Evolutionary conservation across 352 stramenopile genomes (phyloP), one percentile per base, ranked within the genome.

Genomic region (Elongisporangium undulatum): DNA sequence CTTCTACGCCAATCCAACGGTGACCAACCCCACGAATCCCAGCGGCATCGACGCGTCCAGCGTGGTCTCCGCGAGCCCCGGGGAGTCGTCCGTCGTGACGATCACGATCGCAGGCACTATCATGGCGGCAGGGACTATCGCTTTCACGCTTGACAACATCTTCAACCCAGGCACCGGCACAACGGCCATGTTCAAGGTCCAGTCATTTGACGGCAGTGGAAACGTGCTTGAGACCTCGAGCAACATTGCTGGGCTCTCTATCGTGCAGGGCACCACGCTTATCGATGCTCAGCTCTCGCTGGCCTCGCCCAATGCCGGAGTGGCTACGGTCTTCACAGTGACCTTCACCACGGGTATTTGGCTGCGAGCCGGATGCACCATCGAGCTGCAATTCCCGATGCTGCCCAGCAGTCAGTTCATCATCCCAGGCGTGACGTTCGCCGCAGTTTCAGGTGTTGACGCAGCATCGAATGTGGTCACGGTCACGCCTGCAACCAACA

Each of bases 111-210:
- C 39, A 1, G 60, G 53, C 4, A 61, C 58, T 0, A 50, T 64
- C 3, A 58, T 72, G 29, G 10, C 26, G 4, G 26, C 65, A 20
- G 79, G 71, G 15, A 29, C 20, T 5, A 59, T 88, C 55, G 62
- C 61, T 12, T 89, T 91, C 58, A 71, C 67, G 0, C 53, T 88
- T 23, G 66, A 77, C 21, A 69, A 67, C n/a, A 79, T 91, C 60
- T 75, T 71, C 1, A 85, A 85, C 64, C 77, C 79, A 76, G 81
- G 81, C 10, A 63, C 64, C 6, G 74, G 75, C 1, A 71, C 67
- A 7, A 81, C 79, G 0, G 55, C 56, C 2, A 73, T 45, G 4
- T 87, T 77, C 58, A 73, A 56, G 3, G 75, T 91, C 19, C 54
- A 62, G 16, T 41, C 29, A 9, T 41, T 41, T 41, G 29, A 41